Conservation (phyloP, 306 rosid genomes). For the Vigna reflexopilosa region DNA sequence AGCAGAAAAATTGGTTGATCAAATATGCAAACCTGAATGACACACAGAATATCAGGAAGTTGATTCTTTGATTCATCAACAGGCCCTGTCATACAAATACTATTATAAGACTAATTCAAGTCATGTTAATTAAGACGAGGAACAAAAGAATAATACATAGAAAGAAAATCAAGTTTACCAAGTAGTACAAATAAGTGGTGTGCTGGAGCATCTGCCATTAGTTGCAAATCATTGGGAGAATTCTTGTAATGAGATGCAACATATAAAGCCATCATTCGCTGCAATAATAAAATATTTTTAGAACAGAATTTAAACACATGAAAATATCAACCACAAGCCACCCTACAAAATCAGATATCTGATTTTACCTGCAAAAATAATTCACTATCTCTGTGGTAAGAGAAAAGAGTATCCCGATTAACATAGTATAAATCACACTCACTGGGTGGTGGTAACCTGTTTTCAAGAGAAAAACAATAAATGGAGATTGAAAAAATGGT, state of each 20-base stretch:
- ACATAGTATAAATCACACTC: slow-evolving; percentile 94
- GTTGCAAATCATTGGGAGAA: slow-evolving; percentile 96
- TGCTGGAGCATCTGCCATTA: slow-evolving; percentile 99
- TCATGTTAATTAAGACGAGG: slow-evolving; percentile 23
- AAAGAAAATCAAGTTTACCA: slow-evolving; percentile 62
- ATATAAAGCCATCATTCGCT: slow-evolving; percentile 98
- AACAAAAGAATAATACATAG: slow-evolving; percentile 26
- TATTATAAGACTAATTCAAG: slow-evolving; percentile 38
- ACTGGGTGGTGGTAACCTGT: slow-evolving; percentile 82
- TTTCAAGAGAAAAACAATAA: slow-evolving; percentile 40
- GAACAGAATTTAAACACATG: slow-evolving; percentile 26
- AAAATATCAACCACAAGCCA: slow-evolving; percentile 30
- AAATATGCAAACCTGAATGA: slow-evolving; percentile 78
- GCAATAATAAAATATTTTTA: slow-evolving; percentile 50
- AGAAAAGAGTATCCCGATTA: slow-evolving; percentile 95
- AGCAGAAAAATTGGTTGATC: not conserved
- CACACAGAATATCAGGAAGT: slow-evolving; percentile 98
- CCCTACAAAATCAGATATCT: slow-evolving; percentile 33
- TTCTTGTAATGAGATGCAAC: slow-evolving; percentile 98
- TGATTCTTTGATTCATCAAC: slow-evolving; percentile 90
- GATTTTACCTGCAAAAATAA: slow-evolving; percentile 88
- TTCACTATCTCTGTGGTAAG: slow-evolving; percentile 91
- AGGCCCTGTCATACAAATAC: slow-evolving; percentile 69
- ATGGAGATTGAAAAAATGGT: slow-evolving; percentile 17
- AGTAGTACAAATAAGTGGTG: slow-evolving; percentile 95